phyloP scores from a whole-genome alignment of 805 yeast species.

The Jamesozyma rosinii region DNA sequence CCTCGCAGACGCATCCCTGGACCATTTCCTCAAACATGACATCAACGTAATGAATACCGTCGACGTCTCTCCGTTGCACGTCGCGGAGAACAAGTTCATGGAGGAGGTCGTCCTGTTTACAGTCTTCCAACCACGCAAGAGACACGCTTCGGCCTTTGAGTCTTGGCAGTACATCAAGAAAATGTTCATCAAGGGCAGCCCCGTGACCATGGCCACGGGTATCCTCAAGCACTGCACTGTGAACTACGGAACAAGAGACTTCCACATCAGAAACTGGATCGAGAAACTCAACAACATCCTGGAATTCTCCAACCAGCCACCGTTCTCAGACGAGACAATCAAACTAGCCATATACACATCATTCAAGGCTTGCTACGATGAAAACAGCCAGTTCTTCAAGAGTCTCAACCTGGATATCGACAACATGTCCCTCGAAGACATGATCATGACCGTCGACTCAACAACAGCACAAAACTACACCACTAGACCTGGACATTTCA shows the following conservation, averaged over 20 bases:
- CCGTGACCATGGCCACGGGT: neutral
- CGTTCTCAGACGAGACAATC: neutral
- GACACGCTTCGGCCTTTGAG: neutral
- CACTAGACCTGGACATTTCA: too few relatives aligned
- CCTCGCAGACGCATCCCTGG: neutral
- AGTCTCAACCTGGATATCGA: neutral
- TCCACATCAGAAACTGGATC: slow-evolving; percentile 3
- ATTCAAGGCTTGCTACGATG: neutral
- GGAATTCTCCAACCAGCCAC: neutral
- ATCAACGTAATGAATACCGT: neutral
- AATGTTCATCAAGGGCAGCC: neutral
- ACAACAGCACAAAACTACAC: too few relatives aligned
- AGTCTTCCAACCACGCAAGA: neutral
- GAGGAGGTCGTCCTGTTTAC: neutral
- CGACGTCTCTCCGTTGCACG: neutral
- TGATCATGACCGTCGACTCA: neutral
- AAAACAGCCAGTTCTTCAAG: neutral
- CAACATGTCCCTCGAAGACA: neutral
- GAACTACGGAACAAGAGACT: neutral
- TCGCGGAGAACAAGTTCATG: neutral
- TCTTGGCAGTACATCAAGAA: slow-evolving; percentile 1
- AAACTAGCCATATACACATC: neutral
- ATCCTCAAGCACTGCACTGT: neutral
- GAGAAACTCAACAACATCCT: neutral
- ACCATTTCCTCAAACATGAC: neutral